Conservation (phyloP, 768 basidiomycete species). For the Lactifluus subvellereus region DNA sequence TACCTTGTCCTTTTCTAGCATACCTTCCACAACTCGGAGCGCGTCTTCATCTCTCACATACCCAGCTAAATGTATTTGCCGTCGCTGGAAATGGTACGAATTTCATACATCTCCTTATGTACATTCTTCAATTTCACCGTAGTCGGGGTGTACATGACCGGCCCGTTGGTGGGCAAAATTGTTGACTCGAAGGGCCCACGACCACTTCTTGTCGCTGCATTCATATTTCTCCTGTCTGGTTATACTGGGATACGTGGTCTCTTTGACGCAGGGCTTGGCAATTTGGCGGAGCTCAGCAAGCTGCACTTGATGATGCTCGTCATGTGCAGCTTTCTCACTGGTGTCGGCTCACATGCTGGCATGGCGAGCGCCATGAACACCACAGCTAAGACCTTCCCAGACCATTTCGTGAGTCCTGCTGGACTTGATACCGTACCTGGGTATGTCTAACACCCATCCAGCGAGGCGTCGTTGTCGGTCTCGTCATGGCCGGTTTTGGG, state of each 20-base stretch:
- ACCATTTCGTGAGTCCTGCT: constrained; percentile 48
- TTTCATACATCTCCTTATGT: not conserved
- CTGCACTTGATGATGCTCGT: constrained; percentile 48
- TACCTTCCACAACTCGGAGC: constrained; percentile 84
- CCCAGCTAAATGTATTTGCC: constrained; percentile 75
- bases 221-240: constrained; percentile 56
- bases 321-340: constrained; percentile 64
- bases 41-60: constrained; percentile 70
- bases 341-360: constrained; percentile 71
- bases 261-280: constrained; percentile 46
- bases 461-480: constrained; percentile 58
- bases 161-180: constrained; percentile 74
- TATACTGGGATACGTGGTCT: constrained; percentile 70
- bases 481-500: constrained; percentile 32
- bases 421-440: not conserved
- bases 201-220: constrained; percentile 55
- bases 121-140: constrained; percentile 9
- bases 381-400: constrained; percentile 78
- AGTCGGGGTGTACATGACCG: constrained; percentile 75
- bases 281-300: constrained; percentile 32
- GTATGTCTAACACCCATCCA: constrained; percentile 28
- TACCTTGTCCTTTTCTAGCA: constrained; percentile 37
- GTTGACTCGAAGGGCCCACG: constrained; percentile 71
- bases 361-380: constrained; percentile 67
- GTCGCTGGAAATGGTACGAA: constrained; percentile 69